A percentile compares a stretch with the other conserved stretches of the same genome.
phyloP scores from a whole-genome alignment of 768 basidiomycete species.

The Suillus hirtellus region DNA sequence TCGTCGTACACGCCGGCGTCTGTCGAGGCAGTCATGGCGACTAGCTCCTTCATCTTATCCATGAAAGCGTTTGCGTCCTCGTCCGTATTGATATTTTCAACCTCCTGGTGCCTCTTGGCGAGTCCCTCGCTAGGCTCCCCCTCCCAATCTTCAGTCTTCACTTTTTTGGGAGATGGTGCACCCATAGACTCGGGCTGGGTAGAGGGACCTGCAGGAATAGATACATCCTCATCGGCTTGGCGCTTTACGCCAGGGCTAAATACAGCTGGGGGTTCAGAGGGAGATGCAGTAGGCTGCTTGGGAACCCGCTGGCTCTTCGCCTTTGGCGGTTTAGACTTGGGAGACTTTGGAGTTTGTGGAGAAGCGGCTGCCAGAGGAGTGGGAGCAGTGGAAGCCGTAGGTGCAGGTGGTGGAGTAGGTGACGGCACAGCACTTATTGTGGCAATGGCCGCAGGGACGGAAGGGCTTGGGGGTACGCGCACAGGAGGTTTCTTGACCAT shows the following conservation, averaged over 20 bases:
- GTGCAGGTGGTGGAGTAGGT: conserved; percentile 51
- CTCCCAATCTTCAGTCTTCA: conserved; percentile 68
- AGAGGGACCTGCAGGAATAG: conserved; percentile 31
- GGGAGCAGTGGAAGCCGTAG: conserved; percentile 48
- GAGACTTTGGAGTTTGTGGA: conserved; percentile 71
- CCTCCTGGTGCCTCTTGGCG: conserved; percentile 39
- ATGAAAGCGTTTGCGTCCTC: conserved; percentile 67
- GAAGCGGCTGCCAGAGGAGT: conserved; percentile 49
- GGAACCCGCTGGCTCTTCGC: conserved; percentile 38
- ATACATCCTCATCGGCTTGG: conserved; percentile 35
- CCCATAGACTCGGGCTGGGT: conserved; percentile 34
- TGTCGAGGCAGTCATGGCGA: conserved; percentile 47
- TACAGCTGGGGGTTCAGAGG: conserved; percentile 33
- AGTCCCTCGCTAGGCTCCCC: conserved; percentile 54
- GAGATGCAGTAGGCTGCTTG: conserved; percentile 35
- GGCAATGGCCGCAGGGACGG: conserved; percentile 16
- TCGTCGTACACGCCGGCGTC: conserved; percentile 43
- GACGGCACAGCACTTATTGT: conserved; percentile 18
- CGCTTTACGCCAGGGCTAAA: conserved; percentile 34
- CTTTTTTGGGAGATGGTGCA: conserved; percentile 70
- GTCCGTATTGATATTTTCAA: conserved; percentile 56
- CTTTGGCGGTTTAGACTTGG: conserved; percentile 59
- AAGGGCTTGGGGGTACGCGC: conserved; percentile 27
- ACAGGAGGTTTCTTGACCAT: conserved; percentile 21
- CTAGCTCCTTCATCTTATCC: conserved; percentile 61